phyloP scores from a whole-genome alignment of 2,329 filamentous ascomycete genomes.

The Fusarium sp. region DNA sequence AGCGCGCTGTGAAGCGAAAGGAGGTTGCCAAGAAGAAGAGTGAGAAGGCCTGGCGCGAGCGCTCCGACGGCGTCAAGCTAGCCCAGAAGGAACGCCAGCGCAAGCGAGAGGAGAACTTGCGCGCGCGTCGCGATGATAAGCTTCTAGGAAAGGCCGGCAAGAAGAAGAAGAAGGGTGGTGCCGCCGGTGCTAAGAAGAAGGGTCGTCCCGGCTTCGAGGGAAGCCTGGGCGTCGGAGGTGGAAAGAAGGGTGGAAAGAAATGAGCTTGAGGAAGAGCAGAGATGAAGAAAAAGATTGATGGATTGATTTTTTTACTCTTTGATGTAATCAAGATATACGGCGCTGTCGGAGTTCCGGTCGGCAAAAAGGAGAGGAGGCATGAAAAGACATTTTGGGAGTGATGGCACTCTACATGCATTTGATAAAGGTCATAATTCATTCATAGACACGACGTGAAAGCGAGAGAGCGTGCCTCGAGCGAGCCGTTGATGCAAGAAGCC shows the following conservation, averaged over 20 bases:
- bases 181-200: conserved; percentile 57
- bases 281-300: conserved; percentile 27
- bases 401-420: conserved; percentile 12
- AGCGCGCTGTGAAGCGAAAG: conserved; percentile 95
- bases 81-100: conserved; percentile 82
- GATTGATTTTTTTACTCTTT: conserved; percentile 22
- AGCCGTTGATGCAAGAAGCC: conserved; percentile 9
- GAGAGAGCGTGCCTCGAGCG: conserved; percentile 22
- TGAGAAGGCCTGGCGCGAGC: conserved; percentile 86
- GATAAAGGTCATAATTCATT: conserved; percentile 27
- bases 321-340: conserved; percentile 41
- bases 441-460: conserved; percentile 17
- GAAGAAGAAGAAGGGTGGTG: conserved; percentile 61
- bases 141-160: conserved; percentile 67
- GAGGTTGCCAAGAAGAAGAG: conserved; percentile 91
- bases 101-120: conserved; percentile 84
- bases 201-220: conserved; percentile 77
- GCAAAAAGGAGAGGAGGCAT: conserved; percentile 30
- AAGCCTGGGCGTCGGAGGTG: conserved; percentile 68
- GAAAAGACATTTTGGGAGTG: conserved; percentile 14
- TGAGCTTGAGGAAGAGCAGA: conserved; percentile 43
- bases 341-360: conserved; percentile 45
- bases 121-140: conserved; percentile 81
- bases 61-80: conserved; percentile 78
- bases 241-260: conserved; percentile 64